Conservation (phyloP, 1,139 yeast genomes). For the Protomyces inouyei region DNA sequence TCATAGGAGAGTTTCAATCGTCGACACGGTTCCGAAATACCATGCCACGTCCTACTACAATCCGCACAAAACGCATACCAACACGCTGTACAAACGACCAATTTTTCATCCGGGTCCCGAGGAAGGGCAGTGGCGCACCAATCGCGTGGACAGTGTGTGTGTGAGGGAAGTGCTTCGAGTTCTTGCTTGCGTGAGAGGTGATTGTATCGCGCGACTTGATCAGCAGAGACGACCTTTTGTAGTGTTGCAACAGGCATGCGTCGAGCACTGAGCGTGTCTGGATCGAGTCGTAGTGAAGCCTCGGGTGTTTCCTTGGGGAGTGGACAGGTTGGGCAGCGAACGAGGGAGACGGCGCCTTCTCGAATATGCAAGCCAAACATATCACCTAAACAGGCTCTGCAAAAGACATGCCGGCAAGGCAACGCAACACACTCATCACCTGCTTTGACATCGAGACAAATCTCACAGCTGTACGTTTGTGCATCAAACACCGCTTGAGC, state of each 20-base stretch:
- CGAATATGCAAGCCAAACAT: conserved; percentile 20
- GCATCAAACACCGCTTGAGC: neutral
- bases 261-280: neutral
- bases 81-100: conserved; percentile 24
- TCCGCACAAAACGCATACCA: conserved; percentile 24
- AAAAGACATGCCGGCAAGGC: conserved; percentile 35
- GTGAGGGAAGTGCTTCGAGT: conserved; percentile 20
- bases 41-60: conserved; percentile 25
- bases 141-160: conserved; percentile 24
- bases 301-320: neutral
- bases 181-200: conserved; percentile 15
- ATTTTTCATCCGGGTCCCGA: conserved; percentile 26
- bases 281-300: neutral
- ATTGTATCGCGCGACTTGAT: conserved; percentile 8
- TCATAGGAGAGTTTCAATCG: conserved; percentile 2
- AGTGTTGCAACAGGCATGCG: neutral
- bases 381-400: conserved; percentile 23
- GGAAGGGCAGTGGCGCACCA: conserved; percentile 20
- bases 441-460: conserved; percentile 14
- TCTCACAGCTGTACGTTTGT: conserved; percentile 8
- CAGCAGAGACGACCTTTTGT: conserved; percentile 3
- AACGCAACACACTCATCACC: conserved; percentile 18
- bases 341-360: conserved; percentile 20
- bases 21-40: conserved; percentile 20
- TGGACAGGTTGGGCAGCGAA: conserved; percentile 20